phyloP scores from a whole-genome alignment of 495 filamentous ascomycete species.

The Thermochaetoides thermophila region DNA sequence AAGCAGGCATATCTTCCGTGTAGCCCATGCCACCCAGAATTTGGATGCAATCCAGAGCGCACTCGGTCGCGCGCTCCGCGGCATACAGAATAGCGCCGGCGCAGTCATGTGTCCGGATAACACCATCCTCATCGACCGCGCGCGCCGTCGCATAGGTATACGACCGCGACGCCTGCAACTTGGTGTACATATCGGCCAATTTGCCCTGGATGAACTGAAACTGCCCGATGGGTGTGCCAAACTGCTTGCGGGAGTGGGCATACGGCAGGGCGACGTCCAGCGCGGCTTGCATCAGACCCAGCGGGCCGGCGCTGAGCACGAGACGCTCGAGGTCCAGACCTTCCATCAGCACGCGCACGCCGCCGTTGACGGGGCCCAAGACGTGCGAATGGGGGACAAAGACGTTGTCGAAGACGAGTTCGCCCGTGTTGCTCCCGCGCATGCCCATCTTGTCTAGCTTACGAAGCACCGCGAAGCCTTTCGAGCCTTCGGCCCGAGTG shows the following conservation, averaged over 20 bases:
- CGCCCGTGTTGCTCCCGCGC: conserved; percentile 92
- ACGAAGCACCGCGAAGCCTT: conserved; percentile 72
- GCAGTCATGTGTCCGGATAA: conserved; percentile 76
- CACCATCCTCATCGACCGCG: conserved; percentile 54
- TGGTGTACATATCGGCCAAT: conserved; percentile 94
- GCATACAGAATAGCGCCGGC: conserved; percentile 90
- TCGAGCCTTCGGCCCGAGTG: conserved; percentile 32
- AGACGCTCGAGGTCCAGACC: conserved; percentile 88
- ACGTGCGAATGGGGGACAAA: conserved; percentile 77
- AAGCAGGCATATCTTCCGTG: conserved; percentile 85
- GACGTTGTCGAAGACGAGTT: conserved; percentile 82
- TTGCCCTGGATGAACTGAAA: conserved; percentile 91
- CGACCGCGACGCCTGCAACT: conserved; percentile 62
- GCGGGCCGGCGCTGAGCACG: conserved; percentile 81
- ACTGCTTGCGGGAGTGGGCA: conserved; percentile 79
- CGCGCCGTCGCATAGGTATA: conserved; percentile 72
- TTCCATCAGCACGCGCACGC: conserved; percentile 89
- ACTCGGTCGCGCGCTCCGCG: conserved; percentile 84
- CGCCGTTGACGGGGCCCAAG: conserved; percentile 63
- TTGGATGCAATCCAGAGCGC: conserved; percentile 81
- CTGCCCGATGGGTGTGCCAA: conserved; percentile 72
- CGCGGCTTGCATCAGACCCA: conserved; percentile 87
- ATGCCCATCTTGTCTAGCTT: conserved; percentile 98
- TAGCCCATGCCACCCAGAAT: conserved; percentile 93
- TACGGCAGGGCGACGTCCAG: conserved; percentile 83